Evolutionary conservation across 345 rosid genomes (phyloP), one percentile per base, ranked within the genome.

Genomic region (Aegle marmelos): DNA sequence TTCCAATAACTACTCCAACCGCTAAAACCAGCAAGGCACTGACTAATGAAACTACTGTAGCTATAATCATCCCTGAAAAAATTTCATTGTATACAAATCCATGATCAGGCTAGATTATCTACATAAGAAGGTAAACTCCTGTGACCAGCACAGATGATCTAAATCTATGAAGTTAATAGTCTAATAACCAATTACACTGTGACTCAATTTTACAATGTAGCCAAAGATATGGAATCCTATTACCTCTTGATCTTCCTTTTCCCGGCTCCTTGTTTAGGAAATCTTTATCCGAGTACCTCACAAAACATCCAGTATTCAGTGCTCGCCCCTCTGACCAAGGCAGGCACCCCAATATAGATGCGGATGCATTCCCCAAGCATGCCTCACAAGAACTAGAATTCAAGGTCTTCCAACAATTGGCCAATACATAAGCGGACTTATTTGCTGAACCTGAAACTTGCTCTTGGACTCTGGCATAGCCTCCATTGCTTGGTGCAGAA

Each of bases 321-420:
- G 96, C 94, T 4, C 99, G 84, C 33, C 97, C 99, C 63, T 95
- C 98, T 4, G 97, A 92, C 90, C 84, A 81, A 37, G 98, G 99
- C 91, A 95, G 82, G 77, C 99, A 95, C 16, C 82, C 82, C 54
- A 81, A 69, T 63, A 93, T n/a, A 10, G 92, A 86, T 2, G 74
- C 83, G 25, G 94, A 90, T 6, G 99, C 99, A 34, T 87, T 91
- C 67, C 85, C 84, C 82, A 93, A 85, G 83, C 99, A 95, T 37
- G 86, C 79, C 76, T 45, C 82, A 85, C 99, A 95, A 67, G 88
- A 82, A 78, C 85, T 90, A 30, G 83, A 74, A 57, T 88, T 89
- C 87, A 95, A 63, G 2, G 88, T 86, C 79, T 83, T 90, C 99
- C 99, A 95, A 84, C 99, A 95, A 80, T 95, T 59, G 33, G 88